Base-by-base conservation (phyloP, 257 asterid species). In the Lithospermum erythrorhizon region DNA sequence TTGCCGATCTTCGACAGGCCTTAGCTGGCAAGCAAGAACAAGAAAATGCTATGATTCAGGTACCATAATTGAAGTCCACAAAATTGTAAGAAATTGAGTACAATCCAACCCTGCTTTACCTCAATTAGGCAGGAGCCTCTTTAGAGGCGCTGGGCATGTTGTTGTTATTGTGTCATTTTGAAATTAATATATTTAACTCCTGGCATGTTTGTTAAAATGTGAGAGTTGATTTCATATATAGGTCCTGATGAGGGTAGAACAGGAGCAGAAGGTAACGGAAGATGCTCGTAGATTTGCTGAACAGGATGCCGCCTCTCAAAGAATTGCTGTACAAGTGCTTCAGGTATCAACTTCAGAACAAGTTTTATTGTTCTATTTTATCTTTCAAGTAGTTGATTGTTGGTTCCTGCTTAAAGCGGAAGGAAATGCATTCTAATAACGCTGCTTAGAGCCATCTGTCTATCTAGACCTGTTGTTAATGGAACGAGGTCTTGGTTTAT, bases 231-330 rank as follows among this genome's bases (percentile, higher is more conserved):
- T 29, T 65, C 63, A 53, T 52, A 37, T 66, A 20, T 72, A 91
- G 98, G 83, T 88, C 70, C 74, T 91, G 72, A 88, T 88, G 95
- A 89, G 90, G 81, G 95, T 88, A 59, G 97, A 91, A 73, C 98
- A 88, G 79, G 98, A 91, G 68, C 98, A 91, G 78, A 88, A 81
- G 79, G 90, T 91, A 68, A 86, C 98, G 1, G 97, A 91, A 80
- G 98, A 91, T 74, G 97, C 95, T 70, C 95, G 98, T 37, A 76
- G 85, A 77, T 88, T 73, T 72, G 95, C 98, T 24, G 98, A 91
- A 82, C 95, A 91, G 79, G 97, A 91, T 75, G 98, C 97, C 45
- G 78, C 85, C 65, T 94, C 98, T 58, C 94, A 91, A 78, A 88
- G 88, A 91, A 78, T 78, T 73, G 90, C 94, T 68, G 87, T 87